A percentile compares a stretch with the other conserved stretches of the same genome.
These are phyloP conservation scores for Solanum pennellii DNA, from an alignment of 257 asterid genomes.

Conservation along the genomic window DNA sequence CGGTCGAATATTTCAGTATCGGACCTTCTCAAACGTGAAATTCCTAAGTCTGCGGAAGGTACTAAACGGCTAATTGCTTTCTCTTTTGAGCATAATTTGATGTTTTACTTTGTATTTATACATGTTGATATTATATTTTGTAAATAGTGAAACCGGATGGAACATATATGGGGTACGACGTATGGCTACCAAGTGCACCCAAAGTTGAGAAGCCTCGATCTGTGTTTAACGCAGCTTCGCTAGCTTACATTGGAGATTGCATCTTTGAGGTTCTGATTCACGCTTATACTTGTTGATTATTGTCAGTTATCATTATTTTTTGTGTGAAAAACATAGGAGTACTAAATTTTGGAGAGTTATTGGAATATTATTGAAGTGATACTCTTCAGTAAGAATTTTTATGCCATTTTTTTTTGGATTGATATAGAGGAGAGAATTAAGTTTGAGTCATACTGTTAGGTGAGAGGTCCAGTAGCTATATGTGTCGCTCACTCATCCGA, in stretches of 20 bases:
- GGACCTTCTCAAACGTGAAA: constrained; percentile 62
- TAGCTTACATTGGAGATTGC: constrained; percentile 90
- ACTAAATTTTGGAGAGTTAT: neutral
- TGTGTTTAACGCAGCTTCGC: constrained; percentile 67
- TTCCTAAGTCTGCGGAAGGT: constrained; percentile 20
- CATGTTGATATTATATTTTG: neutral
- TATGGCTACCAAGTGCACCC: constrained; percentile 76
- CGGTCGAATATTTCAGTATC: constrained; percentile 34
- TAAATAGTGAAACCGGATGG: constrained; percentile 28
- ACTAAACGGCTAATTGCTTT: neutral
- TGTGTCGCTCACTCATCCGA: neutral
- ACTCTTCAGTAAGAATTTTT: neutral
- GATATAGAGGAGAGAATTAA: neutral
- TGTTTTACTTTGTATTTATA: neutral
- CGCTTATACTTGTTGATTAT: neutral
- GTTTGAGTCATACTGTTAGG: neutral
- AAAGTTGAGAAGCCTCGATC: constrained; percentile 87
- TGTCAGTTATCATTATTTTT: neutral
- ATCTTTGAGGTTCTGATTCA: constrained; percentile 56
- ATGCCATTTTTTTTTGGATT: neutral
- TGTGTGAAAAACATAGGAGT: neutral
- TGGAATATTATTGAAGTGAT: neutral
- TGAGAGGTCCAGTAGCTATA: neutral
- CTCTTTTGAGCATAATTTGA: neutral
- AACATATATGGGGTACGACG: constrained; percentile 67